Evolutionary conservation across 176 grass and related monocot species (phyloP), one percentile per base, ranked within the genome.

Genomic region (Melocanna baccifera): DNA sequence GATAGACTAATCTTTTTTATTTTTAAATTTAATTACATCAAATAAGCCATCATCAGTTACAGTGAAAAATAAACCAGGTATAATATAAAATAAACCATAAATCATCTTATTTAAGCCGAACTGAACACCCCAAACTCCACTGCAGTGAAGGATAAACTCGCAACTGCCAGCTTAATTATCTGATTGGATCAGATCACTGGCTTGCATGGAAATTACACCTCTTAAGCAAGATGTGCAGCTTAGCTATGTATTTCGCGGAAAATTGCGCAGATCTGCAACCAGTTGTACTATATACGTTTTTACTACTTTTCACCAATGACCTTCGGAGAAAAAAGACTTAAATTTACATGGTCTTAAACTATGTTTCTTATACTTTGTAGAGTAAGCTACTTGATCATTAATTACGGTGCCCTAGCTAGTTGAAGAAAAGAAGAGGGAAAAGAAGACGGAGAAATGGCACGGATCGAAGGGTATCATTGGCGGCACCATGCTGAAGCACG

Each of bases 401-500:
- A 32, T 45, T 53, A 29, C 40, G 58, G 45, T 15, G 71, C 30
- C 23, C 10, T 19, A 43, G 58, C 46, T 41, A 72, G 57, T 4
- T 13, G 74, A 42, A 73, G 66, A 34, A 83, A 78, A 73, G 67
- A 19, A 62, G 20, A 52, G 14, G 15, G 28, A 1, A n/a, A 39
- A 81, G 41, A 42, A 42, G 22, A 47, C 47, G 84, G 73, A 82
- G 66, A 86, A 82, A 73, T 15, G 58, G 14, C 84, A 43, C 12
- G 73, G 88, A 74, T 20, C 69, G 4, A 18, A 79, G 67, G 55
- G 61, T 14, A 82, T 66, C 64, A 76, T 83, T 73, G 73, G 59
- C 76, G 73, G 78, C 56, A 32, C 37, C 66, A 47, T 4, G 66
- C 84, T 50, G 78, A 45, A 65, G 51, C 45, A 65, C 51, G 48